Evolutionary conservation across 495 filamentous ascomycete species (phyloP), one percentile per base, ranked within the genome.

Genomic region (Penicillium tannophilum): DNA sequence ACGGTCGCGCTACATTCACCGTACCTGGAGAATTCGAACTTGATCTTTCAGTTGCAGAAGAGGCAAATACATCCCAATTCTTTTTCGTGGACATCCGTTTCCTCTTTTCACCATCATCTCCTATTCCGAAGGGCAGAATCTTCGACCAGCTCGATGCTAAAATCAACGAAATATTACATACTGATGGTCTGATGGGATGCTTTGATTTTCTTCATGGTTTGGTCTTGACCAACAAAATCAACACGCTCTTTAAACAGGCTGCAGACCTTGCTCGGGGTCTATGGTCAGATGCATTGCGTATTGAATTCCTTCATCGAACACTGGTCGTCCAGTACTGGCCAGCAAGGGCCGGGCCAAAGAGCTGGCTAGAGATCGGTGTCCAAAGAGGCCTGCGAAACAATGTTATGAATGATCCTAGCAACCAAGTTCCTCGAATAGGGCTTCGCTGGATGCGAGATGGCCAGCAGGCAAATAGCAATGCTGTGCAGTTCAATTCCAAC

Each of bases 11-110:
- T 14, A 97, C 92, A 0, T 98, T 98, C 69, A 82, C 76, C 31
- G 88, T 97, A 6, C 75, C 83, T 26, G 84, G 83, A 45, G 94
- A 97, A 66, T 98, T 96, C 67, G 95, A 98, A 69, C 83, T 97
- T 23, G 94, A 98, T 64, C 83, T 98, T 56, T 90, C 89, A 0
- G 87, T 97, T 56, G 89, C 87, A 1, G 86, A 91, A 60, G 92
- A 96, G 65, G 86, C 93, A 52, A 84, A 84, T 14, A 74, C 81
- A 30, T 88, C 86, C 9, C 93, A 93, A 67, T 91, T 96, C 67
- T 97, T 86, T 73, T 96, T 97, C 66, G 88, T 98, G 59, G 93
- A 97, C 65, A 88, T 97, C 60, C 85, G 92, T 52, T 91, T 95
- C 60, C 73, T 87, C 26, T 98, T 95, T 71, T 78, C 76, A 16